phyloP scores from a whole-genome alignment of 179 eudicot genomes.

The Spergularia azorica region DNA sequence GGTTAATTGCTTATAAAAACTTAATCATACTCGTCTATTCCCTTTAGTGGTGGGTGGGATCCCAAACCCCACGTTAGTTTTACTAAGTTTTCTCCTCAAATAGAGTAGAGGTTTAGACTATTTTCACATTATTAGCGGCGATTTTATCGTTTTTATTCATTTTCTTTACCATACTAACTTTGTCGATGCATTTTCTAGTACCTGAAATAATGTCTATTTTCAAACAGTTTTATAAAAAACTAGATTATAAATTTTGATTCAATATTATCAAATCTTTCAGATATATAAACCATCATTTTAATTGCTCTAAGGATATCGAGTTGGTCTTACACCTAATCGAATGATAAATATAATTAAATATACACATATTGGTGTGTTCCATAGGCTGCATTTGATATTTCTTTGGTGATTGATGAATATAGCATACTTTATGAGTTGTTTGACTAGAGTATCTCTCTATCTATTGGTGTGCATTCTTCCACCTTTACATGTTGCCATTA shows the following conservation, averaged over 20 bases:
- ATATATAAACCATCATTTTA: no score
- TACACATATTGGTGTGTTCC: constrained; percentile 12
- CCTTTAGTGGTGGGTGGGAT: constrained; percentile 27
- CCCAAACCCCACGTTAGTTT: constrained; percentile 16
- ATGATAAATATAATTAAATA: neutral
- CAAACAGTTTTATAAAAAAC: no score
- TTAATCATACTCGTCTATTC: constrained; percentile 8
- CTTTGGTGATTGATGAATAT: constrained; percentile 6
- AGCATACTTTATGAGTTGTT: constrained; percentile 3
- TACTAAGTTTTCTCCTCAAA: neutral
- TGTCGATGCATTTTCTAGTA: no score
- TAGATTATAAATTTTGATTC: no score
- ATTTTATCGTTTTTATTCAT: no score
- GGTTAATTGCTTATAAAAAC: neutral
- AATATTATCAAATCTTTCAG: no score
- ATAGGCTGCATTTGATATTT: constrained; percentile 10
- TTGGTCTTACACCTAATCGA: neutral
- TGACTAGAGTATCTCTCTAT: constrained; percentile 9
- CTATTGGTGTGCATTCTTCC: constrained; percentile 22
- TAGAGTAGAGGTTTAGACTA: no score
- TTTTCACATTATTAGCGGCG: no score
- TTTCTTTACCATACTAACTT: no score
- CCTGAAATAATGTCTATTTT: no score
- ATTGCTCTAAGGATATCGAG: no score
- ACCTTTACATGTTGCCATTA: constrained; percentile 15